These are phyloP conservation scores for Botryotinia narcissicola DNA, from an alignment of 2,329 filamentous ascomycete genomes.

Conservation along the genomic window DNA sequence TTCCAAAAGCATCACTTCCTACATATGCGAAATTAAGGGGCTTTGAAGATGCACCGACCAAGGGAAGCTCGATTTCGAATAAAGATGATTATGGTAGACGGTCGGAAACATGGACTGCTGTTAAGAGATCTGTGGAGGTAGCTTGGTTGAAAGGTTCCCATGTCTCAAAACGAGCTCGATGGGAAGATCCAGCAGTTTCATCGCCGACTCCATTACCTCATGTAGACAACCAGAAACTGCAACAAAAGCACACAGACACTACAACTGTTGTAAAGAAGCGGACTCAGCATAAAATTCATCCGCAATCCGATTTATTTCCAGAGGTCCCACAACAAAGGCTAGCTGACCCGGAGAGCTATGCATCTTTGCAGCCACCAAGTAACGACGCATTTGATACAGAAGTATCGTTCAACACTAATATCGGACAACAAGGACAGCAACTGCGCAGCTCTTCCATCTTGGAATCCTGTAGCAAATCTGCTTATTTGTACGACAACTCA, in stretches of 20 bases:
- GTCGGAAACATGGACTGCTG: conserved; percentile 12
- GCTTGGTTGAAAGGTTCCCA: conserved; percentile 37
- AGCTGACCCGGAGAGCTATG: background rate
- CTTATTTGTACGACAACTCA: background rate
- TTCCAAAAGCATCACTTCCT: background rate
- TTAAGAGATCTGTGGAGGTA: conserved; percentile 28
- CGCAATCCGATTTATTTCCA: background rate
- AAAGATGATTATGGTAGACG: background rate
- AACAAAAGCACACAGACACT: background rate
- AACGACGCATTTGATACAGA: background rate
- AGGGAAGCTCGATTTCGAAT: background rate
- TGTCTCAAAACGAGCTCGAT: conserved; percentile 35
- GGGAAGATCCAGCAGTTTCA: conserved; percentile 30
- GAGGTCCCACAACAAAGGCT: background rate
- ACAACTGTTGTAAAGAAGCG: background rate
- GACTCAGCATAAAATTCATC: background rate
- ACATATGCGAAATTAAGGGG: background rate
- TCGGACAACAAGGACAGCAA: conserved; percentile 6
- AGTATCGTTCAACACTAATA: conserved; percentile 6
- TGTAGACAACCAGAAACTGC: background rate
- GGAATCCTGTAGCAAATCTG: background rate
- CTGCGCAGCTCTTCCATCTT: background rate
- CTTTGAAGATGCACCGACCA: conserved; percentile 10
- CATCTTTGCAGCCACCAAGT: background rate
- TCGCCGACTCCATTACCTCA: conserved; percentile 34